Evolutionary conservation across 1,139 yeast genomes (phyloP).

Genomic region (Yamadazyma kanchanaburiensis): DNA sequence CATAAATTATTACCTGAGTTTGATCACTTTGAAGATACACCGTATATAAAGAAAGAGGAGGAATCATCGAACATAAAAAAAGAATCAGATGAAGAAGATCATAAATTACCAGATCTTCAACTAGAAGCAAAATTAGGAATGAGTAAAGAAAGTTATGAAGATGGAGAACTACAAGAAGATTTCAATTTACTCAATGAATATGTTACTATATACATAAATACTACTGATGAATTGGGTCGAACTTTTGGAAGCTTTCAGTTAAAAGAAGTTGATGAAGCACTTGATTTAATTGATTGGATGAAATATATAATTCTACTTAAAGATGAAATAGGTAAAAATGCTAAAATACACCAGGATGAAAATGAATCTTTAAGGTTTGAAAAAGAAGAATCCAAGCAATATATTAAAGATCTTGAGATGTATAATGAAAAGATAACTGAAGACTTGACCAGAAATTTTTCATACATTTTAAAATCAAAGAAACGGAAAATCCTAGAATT

Average conservation of each 20-base stretch:
- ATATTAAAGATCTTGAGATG: slow-evolving; percentile 3
- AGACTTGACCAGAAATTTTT: slow-evolving; percentile 37
- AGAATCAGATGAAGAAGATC: too few species aligned
- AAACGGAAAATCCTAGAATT: slow-evolving; percentile 35
- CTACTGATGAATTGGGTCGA: slow-evolving; percentile 9
- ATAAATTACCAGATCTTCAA: too few species aligned
- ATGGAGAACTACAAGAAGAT: slow-evolving; percentile 12
- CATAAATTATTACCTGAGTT: slow-evolving; percentile 8
- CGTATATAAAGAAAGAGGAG: too few species aligned
- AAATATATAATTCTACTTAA: slow-evolving; percentile 6
- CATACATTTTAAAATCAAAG: slow-evolving; percentile 33
- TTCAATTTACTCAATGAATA: slow-evolving; percentile 9
- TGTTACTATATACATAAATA: slow-evolving; percentile 9
- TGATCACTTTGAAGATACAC: too few species aligned
- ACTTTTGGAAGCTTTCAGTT: slow-evolving; percentile 11
- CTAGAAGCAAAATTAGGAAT: slow-evolving; percentile 9
- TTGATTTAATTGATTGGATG: slow-evolving; percentile 13
- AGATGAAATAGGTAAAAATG: slow-evolving; percentile 1
- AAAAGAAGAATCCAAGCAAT: slow-evolving; percentile 7
- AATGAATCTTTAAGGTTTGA: slow-evolving; percentile 5
- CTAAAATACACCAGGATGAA: neutral
- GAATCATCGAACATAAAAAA: too few species aligned
- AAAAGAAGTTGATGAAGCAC: slow-evolving; percentile 8
- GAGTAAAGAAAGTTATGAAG: slow-evolving; percentile 8
- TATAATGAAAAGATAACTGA: slow-evolving; percentile 25